Percentiles rank a stretch among this genome's conserved stretches.
Evolutionary conservation across 2,329 filamentous ascomycete species (phyloP).

Genomic region (Colletotrichum sp.): DNA sequence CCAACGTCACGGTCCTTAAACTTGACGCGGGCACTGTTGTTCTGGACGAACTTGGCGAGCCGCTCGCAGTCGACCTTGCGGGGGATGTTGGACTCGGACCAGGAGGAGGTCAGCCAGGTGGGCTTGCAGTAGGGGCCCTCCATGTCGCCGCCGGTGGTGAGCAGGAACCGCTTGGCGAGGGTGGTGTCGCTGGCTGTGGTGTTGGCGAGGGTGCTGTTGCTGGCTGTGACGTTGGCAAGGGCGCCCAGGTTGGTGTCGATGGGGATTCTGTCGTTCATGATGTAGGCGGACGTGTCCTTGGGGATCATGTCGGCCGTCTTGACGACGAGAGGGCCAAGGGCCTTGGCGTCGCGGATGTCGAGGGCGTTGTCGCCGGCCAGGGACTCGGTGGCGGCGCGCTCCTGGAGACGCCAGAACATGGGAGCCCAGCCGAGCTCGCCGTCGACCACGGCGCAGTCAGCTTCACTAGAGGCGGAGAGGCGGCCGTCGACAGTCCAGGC

Average conservation of each 20-base stretch:
- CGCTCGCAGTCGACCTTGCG: not conserved
- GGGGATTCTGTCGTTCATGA: not conserved
- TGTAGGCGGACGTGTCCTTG: constrained; percentile 4
- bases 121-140: not conserved
- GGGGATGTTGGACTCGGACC: not conserved
- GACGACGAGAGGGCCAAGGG: not conserved
- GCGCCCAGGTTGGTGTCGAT: not conserved
- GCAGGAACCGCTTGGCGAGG: not conserved
- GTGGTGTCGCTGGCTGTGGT: not conserved
- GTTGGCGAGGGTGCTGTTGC: not conserved
- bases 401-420: not conserved
- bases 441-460: not conserved
- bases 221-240: not conserved
- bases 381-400: not conserved
- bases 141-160: not conserved
- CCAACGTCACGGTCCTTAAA: constrained; percentile 5
- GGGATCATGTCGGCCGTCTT: not conserved
- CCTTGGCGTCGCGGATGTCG: not conserved
- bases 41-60: not conserved
- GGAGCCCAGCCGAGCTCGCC: not conserved
- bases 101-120: constrained; percentile 1
- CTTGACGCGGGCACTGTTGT: not conserved
- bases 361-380: not conserved
- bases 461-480: not conserved
- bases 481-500: not conserved